Evolutionary conservation across 2,329 filamentous ascomycete genomes (phyloP).

Genomic region (Apiospora phragmitis): DNA sequence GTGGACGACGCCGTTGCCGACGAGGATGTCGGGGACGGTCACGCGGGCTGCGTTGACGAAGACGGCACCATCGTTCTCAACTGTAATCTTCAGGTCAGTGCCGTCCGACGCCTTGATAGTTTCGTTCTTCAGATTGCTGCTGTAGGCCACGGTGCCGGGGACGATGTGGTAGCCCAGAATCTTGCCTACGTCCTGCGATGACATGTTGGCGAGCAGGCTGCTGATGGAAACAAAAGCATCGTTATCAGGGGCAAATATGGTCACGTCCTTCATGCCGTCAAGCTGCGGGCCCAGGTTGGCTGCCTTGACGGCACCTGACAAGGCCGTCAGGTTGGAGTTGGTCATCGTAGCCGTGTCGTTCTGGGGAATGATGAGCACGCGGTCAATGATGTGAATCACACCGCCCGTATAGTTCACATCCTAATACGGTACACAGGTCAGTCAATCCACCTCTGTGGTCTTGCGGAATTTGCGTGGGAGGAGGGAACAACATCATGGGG

Average conservation of each 20-base stretch:
- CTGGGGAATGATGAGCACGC: slow-evolving; percentile 46
- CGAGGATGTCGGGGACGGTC: slow-evolving; percentile 47
- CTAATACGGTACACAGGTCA: slow-evolving; percentile 26
- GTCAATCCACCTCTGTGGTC: background rate
- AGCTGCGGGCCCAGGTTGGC: slow-evolving; percentile 44
- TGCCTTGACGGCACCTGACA: slow-evolving; percentile 45
- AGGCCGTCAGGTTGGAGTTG: slow-evolving; percentile 44
- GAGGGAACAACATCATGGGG: background rate
- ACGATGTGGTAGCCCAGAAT: slow-evolving; percentile 68
- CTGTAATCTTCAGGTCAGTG: slow-evolving; percentile 44
- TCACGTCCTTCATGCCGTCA: slow-evolving; percentile 48
- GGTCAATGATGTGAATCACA: slow-evolving; percentile 54
- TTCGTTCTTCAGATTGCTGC: slow-evolving; percentile 33
- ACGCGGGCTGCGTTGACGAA: slow-evolving; percentile 54
- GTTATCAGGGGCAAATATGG: slow-evolving; percentile 66
- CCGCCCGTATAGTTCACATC: slow-evolving; percentile 56
- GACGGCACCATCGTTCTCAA: slow-evolving; percentile 37
- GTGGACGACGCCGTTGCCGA: slow-evolving; percentile 58
- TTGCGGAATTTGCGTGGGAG: too few relatives aligned
- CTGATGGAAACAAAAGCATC: slow-evolving; percentile 59
- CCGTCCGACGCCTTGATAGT: slow-evolving; percentile 43
- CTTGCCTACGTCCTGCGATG: slow-evolving; percentile 44
- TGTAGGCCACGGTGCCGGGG: slow-evolving; percentile 55
- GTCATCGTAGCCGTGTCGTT: slow-evolving; percentile 42
- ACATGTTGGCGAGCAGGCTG: slow-evolving; percentile 48